Percentiles rank a stretch among this genome's conserved stretches.
Conservation (phyloP, 1,284 basidiomycete genomes). For the Heterobasidion occidentale region DNA sequence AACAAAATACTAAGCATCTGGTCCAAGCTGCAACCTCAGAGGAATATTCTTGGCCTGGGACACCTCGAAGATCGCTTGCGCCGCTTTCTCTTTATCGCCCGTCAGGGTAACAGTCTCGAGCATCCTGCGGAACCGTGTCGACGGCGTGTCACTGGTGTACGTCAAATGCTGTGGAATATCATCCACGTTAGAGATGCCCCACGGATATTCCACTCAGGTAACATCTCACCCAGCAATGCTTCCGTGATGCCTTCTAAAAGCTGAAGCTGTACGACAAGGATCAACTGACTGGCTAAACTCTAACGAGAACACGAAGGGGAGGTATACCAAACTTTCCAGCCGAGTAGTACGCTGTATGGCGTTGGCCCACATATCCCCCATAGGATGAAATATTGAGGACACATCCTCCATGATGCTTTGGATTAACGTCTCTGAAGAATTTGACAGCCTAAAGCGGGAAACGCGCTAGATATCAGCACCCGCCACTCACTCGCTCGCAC, state of each 20-base stretch:
- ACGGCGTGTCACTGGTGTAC: slow-evolving; percentile 11
- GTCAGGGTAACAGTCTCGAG: neutral
- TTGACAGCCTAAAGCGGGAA: slow-evolving; percentile 14
- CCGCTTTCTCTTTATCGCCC: slow-evolving; percentile 13
- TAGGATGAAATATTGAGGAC: slow-evolving; percentile 26
- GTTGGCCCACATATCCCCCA: slow-evolving; percentile 23
- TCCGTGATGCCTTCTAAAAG: slow-evolving; percentile 27
- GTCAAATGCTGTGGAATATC: slow-evolving; percentile 11
- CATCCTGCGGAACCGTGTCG: slow-evolving; percentile 5
- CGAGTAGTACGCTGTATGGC: slow-evolving; percentile 22
- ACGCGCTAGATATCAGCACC: neutral
- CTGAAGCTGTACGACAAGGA: slow-evolving; percentile 21
- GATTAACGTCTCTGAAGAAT: slow-evolving; percentile 21
- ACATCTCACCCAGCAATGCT: slow-evolving; percentile 18
- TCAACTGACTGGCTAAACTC: neutral
- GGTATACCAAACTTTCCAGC: slow-evolving; percentile 26
- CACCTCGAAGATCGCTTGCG: slow-evolving; percentile 13
- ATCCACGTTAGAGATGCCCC: slow-evolving; percentile 16
- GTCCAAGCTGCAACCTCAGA: slow-evolving; percentile 26
- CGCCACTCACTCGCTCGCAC: neutral
- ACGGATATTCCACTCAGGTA: slow-evolving; percentile 24
- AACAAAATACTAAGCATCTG: slow-evolving; percentile 21
- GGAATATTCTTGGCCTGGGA: slow-evolving; percentile 19
- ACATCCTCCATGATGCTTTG: slow-evolving; percentile 19
- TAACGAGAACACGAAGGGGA: neutral